Base-by-base conservation (phyloP, 2,329 filamentous ascomycete species). In the Passalora sequoiae region DNA sequence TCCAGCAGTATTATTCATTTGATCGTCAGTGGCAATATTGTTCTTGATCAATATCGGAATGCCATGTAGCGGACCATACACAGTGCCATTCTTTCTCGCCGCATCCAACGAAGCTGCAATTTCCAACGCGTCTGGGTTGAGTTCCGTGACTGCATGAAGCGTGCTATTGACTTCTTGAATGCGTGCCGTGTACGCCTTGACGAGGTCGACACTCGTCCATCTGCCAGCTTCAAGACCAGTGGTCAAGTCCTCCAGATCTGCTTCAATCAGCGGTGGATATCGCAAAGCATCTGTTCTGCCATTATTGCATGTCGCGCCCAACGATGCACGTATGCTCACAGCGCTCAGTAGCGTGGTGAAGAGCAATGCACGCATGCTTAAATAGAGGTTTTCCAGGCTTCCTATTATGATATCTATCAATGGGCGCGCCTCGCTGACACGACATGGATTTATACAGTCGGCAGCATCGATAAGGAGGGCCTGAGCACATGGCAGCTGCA, bases 41-140 rank as follows among this genome's bases (percentile, higher is more conserved):
- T 82, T 76, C 60, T 85, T 85, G 64, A 84, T 69, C 4, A 84
- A 63, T 17, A 84, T 74, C 0, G 81, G 81, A 3, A 84, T 71
- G 4, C 81, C 81, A 57, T 84, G 79, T 0, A 83, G 66, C 2
- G 77, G 77, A 0, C 76, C 72, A 38, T 72, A 59, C 13, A 67
- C 47, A 6, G 60, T 71, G 1, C 75, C 74, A 53, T 64, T 66
- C 15, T 61, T 62, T 13, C 76, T 66, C 54, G 76, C 68, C 9
- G 59, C 58, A 55, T 79, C 76, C 4, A 76, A 59, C 32, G 65
- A 53, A 24, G 60, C 60, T 3, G 75, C 75, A 31, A 78, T 76
- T 0, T 59, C 48, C 40, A 70, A 53, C 4, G 75, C 74, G 61
- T 79, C 75, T 3, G 74, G 75, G 43, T 79, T 78, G 47, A 78